Evolutionary conservation across 495 filamentous ascomycete species (phyloP).

Genomic region (Cladorrhinum samala): DNA sequence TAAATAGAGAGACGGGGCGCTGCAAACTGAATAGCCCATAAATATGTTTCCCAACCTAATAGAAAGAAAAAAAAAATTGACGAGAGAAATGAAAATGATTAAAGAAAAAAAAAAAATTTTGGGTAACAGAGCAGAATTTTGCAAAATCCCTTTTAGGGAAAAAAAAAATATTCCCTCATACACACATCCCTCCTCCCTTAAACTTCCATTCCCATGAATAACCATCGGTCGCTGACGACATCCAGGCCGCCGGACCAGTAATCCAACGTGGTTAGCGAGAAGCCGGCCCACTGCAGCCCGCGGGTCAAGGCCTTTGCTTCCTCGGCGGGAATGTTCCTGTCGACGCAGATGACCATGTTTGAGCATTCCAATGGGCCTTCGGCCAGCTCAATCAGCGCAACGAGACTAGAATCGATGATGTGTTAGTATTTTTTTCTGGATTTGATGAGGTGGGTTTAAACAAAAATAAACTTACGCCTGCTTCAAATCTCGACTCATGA

Average conservation of each 20-base stretch:
- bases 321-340: conserved; percentile 54
- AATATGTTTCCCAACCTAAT: no score
- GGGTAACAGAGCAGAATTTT: no score
- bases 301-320: conserved; percentile 60
- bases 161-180: conserved; percentile 3
- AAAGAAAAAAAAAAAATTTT: neutral
- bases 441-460: neutral
- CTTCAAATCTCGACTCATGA: conserved; percentile 71
- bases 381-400: conserved; percentile 86
- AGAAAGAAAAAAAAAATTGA: no score
- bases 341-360: conserved; percentile 73
- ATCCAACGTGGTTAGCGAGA: conserved; percentile 70
- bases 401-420: conserved; percentile 50
- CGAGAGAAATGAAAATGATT: neutral
- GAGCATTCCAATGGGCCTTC: conserved; percentile 64
- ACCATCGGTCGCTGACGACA: conserved; percentile 64
- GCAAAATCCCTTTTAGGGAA: no score
- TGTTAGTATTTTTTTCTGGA: conserved; percentile 19
- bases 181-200: conserved; percentile 42
- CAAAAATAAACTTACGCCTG: conserved; percentile 65
- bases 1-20: no score
- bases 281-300: conserved; percentile 89
- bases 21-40: no score
- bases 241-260: conserved; percentile 56
- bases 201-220: conserved; percentile 81